phyloP scores from a whole-genome alignment of 108 stramenopile genomes.

The Pseudonitzschia multistriata region DNA sequence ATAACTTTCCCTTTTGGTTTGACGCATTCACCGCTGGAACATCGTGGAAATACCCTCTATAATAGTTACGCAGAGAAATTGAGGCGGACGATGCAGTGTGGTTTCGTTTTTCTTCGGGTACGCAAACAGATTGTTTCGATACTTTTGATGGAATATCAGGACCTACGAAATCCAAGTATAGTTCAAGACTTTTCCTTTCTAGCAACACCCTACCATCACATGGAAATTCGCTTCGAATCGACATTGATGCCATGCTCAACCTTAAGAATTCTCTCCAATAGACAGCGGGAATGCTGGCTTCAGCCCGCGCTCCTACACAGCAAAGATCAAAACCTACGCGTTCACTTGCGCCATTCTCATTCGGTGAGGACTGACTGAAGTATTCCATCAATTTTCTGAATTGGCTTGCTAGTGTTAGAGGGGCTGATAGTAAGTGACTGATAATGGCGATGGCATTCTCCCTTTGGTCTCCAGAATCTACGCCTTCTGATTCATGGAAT shows the following conservation, averaged over 20 bases:
- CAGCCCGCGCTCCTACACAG: conserved; percentile 86
- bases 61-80: conserved; percentile 18
- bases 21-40: background rate
- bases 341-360: background rate
- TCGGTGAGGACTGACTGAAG: background rate
- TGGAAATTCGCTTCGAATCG: background rate
- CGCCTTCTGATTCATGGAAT: background rate
- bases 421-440: conserved; percentile 74
- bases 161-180: conserved; percentile 73
- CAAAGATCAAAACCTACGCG: conserved; percentile 26
- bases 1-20: conserved; percentile 4
- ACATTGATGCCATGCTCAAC: background rate
- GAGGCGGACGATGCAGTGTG: background rate
- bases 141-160: conserved; percentile 59
- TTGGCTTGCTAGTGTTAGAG: conserved; percentile 56
- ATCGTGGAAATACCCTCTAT: conserved; percentile 40
- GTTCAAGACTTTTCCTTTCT: background rate
- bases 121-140: background rate
- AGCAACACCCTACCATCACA: background rate
- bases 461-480: conserved; percentile 13
- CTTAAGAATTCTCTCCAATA: conserved; percentile 81
- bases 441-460: conserved; percentile 46
- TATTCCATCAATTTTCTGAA: background rate
- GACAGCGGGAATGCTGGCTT: conserved; percentile 74
- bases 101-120: background rate